Evolutionary conservation across 1,284 basidiomycete genomes (phyloP).

Genomic region (Thecaphora thlaspeos): DNA sequence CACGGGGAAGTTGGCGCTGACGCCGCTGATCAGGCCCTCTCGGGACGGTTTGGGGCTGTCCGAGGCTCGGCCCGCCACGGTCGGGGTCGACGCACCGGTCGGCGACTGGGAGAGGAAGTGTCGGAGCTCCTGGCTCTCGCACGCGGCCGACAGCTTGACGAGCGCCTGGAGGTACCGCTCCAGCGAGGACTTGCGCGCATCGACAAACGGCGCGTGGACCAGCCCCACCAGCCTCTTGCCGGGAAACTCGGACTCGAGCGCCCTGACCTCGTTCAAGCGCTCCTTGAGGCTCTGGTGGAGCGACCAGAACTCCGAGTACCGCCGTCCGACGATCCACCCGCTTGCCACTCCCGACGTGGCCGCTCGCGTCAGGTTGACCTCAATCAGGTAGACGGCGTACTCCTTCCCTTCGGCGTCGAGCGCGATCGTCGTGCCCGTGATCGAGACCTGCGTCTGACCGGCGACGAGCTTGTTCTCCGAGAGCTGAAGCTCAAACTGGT

Average conservation of each 20-base stretch:
- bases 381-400: conserved; percentile 87
- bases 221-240: conserved; percentile 41
- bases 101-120: conserved; percentile 71
- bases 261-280: conserved; percentile 45
- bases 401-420: conserved; percentile 72
- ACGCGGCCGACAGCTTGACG: conserved; percentile 17
- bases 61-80: background rate
- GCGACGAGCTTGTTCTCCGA: conserved; percentile 84
- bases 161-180: conserved; percentile 82
- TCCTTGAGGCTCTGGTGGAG: conserved; percentile 83
- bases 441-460: conserved; percentile 66
- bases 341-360: conserved; percentile 56
- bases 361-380: conserved; percentile 65
- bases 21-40: background rate
- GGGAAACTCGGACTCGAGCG: conserved; percentile 41
- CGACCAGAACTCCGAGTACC: conserved; percentile 90
- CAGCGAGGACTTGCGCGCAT: conserved; percentile 72
- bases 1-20: conserved; percentile 10
- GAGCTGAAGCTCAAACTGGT: conserved; percentile 70
- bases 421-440: conserved; percentile 31
- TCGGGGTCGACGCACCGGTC: background rate
- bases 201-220: conserved; percentile 62
- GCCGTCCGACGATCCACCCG: conserved; percentile 84
- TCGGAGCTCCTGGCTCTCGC: conserved; percentile 74
- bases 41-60: background rate